Evolutionary conservation across 2,329 filamentous ascomycete genomes (phyloP).

Genomic region (Colletotrichum kahawae): DNA sequence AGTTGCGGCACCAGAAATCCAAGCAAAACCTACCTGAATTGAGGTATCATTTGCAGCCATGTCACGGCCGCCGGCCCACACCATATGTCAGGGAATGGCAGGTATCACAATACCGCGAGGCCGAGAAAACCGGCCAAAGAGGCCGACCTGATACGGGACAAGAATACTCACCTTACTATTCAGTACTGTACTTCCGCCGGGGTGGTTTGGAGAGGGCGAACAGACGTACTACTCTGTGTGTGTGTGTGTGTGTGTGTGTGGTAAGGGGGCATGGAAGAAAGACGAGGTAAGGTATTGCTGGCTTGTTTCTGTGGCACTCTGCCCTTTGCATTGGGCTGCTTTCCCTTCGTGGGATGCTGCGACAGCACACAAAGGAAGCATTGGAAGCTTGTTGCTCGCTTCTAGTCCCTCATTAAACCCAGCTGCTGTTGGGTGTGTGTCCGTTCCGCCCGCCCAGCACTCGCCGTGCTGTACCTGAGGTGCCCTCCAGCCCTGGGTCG

Average conservation of each 20-base stretch:
- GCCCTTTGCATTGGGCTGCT: not conserved
- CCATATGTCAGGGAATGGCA: not conserved
- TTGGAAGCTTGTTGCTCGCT: conserved; percentile 8
- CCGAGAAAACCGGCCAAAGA: not conserved
- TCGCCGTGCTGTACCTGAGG: not conserved
- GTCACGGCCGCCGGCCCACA: not conserved
- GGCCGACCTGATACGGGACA: not conserved
- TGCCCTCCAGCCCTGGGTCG: not conserved
- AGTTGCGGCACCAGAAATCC: not conserved
- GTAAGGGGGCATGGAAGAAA: not conserved
- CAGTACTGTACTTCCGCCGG: not conserved
- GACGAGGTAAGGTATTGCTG: not conserved
- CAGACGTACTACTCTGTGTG: not conserved
- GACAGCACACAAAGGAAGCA: conserved; percentile 14
- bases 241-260: not conserved
- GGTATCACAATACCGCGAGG: not conserved
- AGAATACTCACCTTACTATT: not conserved
- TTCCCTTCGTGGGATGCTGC: conserved; percentile 10
- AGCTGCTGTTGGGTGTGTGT: not conserved
- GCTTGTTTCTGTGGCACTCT: not conserved
- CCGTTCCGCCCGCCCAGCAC: not conserved
- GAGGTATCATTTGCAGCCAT: not conserved
- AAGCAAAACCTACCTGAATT: not conserved
- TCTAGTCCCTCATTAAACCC: not conserved
- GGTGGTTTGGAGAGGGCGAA: not conserved